Percentiles rank a stretch among this genome's conserved stretches.
Conservation (phyloP, 2,329 filamentous ascomycete species). For the Fusarium sublunatum region DNA sequence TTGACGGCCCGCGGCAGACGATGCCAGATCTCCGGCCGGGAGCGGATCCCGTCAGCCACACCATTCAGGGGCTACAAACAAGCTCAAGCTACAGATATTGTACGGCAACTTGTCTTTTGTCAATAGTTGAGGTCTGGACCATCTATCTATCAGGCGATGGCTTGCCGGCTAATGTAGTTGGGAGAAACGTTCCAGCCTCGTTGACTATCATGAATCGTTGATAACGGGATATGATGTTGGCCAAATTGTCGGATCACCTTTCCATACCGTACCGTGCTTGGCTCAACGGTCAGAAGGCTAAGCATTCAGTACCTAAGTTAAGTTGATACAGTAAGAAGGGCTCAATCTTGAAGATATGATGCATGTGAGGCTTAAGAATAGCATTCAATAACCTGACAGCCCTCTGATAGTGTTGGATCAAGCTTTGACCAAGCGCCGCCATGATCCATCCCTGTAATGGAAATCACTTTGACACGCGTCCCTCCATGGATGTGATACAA, state of each 20-base stretch:
- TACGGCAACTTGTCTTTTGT: not conserved
- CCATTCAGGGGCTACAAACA: slow-evolving; percentile 37
- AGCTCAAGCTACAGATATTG: slow-evolving; percentile 1
- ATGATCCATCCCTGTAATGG: slow-evolving; percentile 25
- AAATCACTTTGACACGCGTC: slow-evolving; percentile 45
- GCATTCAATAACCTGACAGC: not conserved
- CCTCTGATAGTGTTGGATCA: slow-evolving; percentile 6
- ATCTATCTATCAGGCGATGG: slow-evolving; percentile 6
- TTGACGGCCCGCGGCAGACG: no score
- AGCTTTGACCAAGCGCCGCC: not conserved
- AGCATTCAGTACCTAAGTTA: no score
- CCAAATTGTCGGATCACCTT: not conserved
- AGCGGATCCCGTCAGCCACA: slow-evolving; percentile 37
- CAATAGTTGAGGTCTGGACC: not conserved
- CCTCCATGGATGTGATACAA: slow-evolving; percentile 28
- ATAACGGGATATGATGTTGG: not conserved
- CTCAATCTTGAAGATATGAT: not conserved
- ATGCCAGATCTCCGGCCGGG: slow-evolving; percentile 24
- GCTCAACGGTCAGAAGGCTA: no score
- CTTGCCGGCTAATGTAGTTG: slow-evolving; percentile 9
- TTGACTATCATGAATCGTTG: not conserved
- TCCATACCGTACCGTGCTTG: not conserved
- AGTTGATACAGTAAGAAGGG: not conserved
- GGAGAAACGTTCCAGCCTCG: slow-evolving; percentile 5
- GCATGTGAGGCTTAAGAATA: not conserved